Evolutionary conservation across 257 asterid genomes (phyloP).

Genomic region (Apocynum venetum): DNA sequence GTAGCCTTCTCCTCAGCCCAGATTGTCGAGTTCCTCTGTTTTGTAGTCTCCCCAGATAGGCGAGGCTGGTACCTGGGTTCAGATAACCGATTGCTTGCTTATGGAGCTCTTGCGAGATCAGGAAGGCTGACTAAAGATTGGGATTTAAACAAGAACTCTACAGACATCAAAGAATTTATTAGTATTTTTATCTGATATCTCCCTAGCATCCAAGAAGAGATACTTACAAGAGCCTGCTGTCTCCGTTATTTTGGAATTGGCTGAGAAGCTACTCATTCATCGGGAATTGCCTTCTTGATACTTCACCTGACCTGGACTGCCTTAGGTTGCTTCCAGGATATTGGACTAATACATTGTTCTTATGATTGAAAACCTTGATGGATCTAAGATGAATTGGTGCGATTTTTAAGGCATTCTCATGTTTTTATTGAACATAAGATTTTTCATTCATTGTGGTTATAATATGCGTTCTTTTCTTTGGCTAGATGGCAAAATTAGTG

Average conservation of each 20-base stretch:
- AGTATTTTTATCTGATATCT: constrained; percentile 37
- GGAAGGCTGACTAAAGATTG: constrained; percentile 77
- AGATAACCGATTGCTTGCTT: constrained; percentile 73
- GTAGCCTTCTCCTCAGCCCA: no score
- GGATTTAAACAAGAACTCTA: constrained; percentile 43
- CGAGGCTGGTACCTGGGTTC: no score
- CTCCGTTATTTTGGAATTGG: constrained; percentile 66
- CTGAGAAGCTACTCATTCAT: constrained; percentile 56
- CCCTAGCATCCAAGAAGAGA: constrained; percentile 73
- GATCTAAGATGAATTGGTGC: background rate
- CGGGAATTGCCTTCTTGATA: background rate
- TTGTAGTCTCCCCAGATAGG: no score
- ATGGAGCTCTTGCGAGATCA: constrained; percentile 93
- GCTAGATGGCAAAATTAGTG: background rate
- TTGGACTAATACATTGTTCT: background rate
- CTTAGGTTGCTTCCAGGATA: background rate
- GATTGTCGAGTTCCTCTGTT: no score
- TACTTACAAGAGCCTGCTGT: constrained; percentile 94
- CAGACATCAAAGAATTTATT: constrained; percentile 57
- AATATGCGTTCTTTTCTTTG: background rate
- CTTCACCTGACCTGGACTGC: background rate
- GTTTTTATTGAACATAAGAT: background rate
- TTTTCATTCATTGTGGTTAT: background rate
- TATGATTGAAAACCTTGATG: background rate
- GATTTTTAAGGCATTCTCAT: background rate